Conservation (phyloP, 78 protist species). For the Anaeramoeba flamelloides region DNA sequence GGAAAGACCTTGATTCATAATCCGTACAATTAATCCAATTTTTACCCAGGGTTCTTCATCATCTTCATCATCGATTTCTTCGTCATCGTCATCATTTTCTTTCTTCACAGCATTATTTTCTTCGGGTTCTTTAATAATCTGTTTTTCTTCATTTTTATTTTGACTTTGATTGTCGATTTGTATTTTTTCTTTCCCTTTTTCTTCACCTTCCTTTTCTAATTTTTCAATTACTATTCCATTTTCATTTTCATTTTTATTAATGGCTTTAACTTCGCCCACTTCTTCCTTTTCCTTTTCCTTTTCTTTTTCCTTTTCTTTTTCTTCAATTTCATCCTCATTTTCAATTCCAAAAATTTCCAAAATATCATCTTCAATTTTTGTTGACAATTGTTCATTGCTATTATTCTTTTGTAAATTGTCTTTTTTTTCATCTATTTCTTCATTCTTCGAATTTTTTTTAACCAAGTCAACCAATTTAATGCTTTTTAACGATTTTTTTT, state of each 20-base stretch:
- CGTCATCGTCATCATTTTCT: neutral
- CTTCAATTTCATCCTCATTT: neutral
- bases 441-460: too few relatives aligned
- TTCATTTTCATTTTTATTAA: neutral
- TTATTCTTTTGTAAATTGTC: too few relatives aligned
- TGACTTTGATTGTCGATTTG: slow-evolving; percentile 9
- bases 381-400: too few relatives aligned
- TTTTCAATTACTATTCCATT: neutral
- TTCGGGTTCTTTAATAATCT: neutral
- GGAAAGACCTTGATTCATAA: slow-evolving; percentile 1
- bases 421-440: too few relatives aligned
- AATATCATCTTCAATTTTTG: too few relatives aligned
- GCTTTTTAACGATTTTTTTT: neutral
- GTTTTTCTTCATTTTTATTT: slow-evolving; percentile 11
- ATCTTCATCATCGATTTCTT: neutral
- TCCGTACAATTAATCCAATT: slow-evolving; percentile 11
- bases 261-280: neutral
- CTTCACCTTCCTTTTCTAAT: neutral
- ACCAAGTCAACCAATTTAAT: too few relatives aligned
- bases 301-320: neutral
- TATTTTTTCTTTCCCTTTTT: slow-evolving; percentile 1
- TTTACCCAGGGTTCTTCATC: neutral
- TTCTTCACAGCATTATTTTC: neutral
- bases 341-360: too few relatives aligned
- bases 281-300: neutral